Conservation (phyloP, 129 eudicot genomes). For the Deinandra increscens region DNA sequence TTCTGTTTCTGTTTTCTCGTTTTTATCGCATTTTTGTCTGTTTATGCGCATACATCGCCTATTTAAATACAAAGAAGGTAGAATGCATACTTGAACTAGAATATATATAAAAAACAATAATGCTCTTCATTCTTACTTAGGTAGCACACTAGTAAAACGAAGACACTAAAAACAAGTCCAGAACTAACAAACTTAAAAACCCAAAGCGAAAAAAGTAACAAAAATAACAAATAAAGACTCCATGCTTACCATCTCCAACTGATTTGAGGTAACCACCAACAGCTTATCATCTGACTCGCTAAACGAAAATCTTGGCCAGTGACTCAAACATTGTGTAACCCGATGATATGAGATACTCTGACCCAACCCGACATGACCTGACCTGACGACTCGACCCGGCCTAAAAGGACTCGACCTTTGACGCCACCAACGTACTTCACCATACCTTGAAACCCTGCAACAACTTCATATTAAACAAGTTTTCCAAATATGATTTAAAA, state of each 20-base stretch:
- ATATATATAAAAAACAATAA: not conserved
- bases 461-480: not conserved
- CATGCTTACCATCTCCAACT: not conserved
- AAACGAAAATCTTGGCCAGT: conserved; percentile 3
- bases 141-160: not conserved
- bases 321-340: conserved; percentile 5
- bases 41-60: too few relatives aligned
- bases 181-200: not conserved
- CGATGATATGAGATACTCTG: conserved; percentile 8
- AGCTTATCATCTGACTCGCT: not conserved
- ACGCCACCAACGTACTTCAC: conserved; percentile 4
- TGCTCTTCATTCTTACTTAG: not conserved
- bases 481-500: not conserved
- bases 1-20: too few relatives aligned
- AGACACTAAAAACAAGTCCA: not conserved
- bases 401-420: conserved; percentile 25
- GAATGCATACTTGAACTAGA: too few relatives aligned
- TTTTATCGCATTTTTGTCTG: too few relatives aligned
- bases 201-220: not conserved
- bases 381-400: not conserved
- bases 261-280: not conserved
- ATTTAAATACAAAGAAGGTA: too few relatives aligned
- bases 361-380: conserved; percentile 11
- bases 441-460: not conserved
- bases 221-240: not conserved